Evolutionary conservation across 2,329 filamentous ascomycete species (phyloP).

Genomic region (Chaetomiaceae sp.): DNA sequence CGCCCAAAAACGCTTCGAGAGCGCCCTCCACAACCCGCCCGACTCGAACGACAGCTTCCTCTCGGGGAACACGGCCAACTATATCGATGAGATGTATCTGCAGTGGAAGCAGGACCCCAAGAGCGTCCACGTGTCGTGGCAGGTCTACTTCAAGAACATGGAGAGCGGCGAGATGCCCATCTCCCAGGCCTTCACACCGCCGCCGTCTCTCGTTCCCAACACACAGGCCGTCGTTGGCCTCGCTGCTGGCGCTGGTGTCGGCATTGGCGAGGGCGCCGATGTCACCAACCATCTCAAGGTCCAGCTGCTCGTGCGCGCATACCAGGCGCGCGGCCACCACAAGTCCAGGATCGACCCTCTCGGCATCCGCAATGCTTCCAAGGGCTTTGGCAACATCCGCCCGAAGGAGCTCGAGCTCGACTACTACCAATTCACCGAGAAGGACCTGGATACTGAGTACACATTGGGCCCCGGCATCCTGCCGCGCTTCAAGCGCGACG

Average conservation of each 20-base stretch:
- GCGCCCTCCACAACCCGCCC: conserved; percentile 51
- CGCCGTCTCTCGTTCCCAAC: conserved; percentile 82
- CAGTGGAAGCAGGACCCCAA: conserved; percentile 91
- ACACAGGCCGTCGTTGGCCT: conserved; percentile 73
- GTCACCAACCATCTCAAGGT: conserved; percentile 97
- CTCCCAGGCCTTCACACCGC: conserved; percentile 93
- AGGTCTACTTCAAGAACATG: conserved; percentile 99
- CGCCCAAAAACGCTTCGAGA: conserved; percentile 51
- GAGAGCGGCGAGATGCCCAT: conserved; percentile 97
- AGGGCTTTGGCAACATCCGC: conserved; percentile 78
- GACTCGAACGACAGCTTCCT: conserved; percentile 96
- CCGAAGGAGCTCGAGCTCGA: conserved; percentile 91
- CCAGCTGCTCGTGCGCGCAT: conserved; percentile 91
- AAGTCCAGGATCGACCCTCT: conserved; percentile 97
- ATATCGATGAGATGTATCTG: conserved; percentile 99
- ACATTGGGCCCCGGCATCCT: conserved; percentile 90
- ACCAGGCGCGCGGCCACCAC: conserved; percentile 96
- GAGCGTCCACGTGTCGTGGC: conserved; percentile 97
- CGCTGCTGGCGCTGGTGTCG: conserved; percentile 63
- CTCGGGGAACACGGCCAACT: conserved; percentile 94
- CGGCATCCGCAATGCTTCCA: conserved; percentile 80
- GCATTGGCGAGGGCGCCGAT: conserved; percentile 67
- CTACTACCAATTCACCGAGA: conserved; percentile 92
- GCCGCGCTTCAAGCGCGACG: conserved; percentile 84
- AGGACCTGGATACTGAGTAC: conserved; percentile 90